Percentiles rank a stretch among this genome's conserved stretches.
Evolutionary conservation across 2,329 filamentous ascomycete species (phyloP).

Genomic region (Calonectria multiphialidica): DNA sequence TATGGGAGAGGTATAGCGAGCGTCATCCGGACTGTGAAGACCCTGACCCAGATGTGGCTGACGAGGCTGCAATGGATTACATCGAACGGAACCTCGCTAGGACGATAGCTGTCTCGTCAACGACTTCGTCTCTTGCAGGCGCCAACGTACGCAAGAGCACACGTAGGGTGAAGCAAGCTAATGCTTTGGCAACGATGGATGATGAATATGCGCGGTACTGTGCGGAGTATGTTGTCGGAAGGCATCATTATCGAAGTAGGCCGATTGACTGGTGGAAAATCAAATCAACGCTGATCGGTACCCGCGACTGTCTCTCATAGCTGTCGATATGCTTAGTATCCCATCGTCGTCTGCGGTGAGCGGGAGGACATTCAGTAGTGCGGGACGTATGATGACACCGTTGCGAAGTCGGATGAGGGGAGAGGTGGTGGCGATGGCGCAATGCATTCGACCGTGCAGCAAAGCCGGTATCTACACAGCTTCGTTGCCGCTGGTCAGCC

Average conservation of each 20-base stretch:
- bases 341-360: neutral
- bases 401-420: neutral
- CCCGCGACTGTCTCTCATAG: neutral
- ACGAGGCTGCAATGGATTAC: neutral
- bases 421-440: constrained; percentile 1
- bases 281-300: neutral
- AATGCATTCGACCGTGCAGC: constrained; percentile 1
- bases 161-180: neutral
- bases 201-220: neutral
- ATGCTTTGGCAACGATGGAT: neutral
- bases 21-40: neutral
- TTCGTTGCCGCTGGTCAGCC: neutral
- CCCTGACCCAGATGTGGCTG: neutral
- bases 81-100: neutral
- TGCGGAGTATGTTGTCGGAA: neutral
- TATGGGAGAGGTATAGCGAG: neutral
- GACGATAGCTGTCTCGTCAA: neutral
- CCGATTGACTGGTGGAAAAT: neutral
- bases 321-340: constrained; percentile 4
- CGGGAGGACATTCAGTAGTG: neutral
- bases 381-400: neutral
- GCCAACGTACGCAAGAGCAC: neutral
- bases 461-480: neutral
- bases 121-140: neutral
- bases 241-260: neutral